Evolutionary conservation across 306 rosid species (phyloP).

Genomic region (Datisca glomerata): DNA sequence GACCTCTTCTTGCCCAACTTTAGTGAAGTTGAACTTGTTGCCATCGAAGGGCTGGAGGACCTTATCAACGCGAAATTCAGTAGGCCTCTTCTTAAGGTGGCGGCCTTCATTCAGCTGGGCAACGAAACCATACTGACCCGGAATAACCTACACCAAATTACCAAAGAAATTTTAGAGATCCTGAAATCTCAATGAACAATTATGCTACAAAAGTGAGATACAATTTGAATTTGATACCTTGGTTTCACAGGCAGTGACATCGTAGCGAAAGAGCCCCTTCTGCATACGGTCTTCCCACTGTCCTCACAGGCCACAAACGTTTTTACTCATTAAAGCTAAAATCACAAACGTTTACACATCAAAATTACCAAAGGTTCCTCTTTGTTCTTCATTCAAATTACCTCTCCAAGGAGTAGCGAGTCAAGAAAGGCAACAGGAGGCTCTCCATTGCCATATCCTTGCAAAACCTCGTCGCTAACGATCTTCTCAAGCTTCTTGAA

Average conservation of each 20-base stretch:
- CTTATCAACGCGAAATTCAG: conserved; percentile 86
- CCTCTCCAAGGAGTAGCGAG: conserved; percentile 88
- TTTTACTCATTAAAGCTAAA: not conserved
- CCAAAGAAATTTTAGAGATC: conserved; percentile 10
- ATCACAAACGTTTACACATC: too few species aligned
- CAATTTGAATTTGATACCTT: conserved; percentile 32
- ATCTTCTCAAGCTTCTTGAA: conserved; percentile 34
- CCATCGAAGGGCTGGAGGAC: conserved; percentile 89
- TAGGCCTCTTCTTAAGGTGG: conserved; percentile 92
- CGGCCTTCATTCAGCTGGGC: conserved; percentile 99
- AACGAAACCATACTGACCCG: conserved; percentile 70
- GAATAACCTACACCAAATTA: conserved; percentile 52
- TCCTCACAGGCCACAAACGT: conserved; percentile 6
- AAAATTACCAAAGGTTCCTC: not conserved
- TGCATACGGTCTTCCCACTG: conserved; percentile 98
- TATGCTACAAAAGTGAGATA: too few species aligned
- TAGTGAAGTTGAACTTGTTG: conserved; percentile 80
- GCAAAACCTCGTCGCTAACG: conserved; percentile 18
- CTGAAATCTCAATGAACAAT: too few species aligned
- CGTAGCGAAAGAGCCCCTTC: conserved; percentile 84
- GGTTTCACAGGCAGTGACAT: conserved; percentile 89
- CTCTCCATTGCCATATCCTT: conserved; percentile 22
- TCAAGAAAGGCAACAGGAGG: conserved; percentile 73
- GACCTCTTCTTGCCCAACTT: conserved; percentile 93
- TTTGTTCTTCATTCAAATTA: conserved; percentile 6